These are phyloP conservation scores for Diutina siamensis DNA, from an alignment of 1,139 yeast species.

Conservation along the genomic window DNA sequence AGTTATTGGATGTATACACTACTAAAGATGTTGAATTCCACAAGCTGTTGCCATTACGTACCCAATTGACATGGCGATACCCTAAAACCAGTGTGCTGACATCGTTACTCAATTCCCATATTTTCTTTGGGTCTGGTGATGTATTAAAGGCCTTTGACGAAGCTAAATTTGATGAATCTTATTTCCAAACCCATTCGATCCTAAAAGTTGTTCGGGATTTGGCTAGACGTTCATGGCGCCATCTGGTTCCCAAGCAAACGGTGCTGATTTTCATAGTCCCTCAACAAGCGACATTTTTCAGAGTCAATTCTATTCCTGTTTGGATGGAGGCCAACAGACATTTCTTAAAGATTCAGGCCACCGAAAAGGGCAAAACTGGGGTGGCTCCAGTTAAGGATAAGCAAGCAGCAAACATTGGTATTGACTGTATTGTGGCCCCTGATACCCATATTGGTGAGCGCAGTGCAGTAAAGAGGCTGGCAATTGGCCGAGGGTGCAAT, in stretches of 20 bases:
- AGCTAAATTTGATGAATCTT: slow-evolving; percentile 24
- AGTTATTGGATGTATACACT: slow-evolving; percentile 61
- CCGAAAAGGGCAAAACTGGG: slow-evolving; percentile 5
- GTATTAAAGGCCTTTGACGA: slow-evolving; percentile 30
- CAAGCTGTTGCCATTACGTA: slow-evolving; percentile 64
- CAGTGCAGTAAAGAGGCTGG: slow-evolving; percentile 73
- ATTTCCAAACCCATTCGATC: slow-evolving; percentile 37
- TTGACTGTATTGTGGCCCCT: slow-evolving; percentile 68
- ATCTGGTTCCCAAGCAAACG: slow-evolving; percentile 44
- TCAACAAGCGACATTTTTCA: slow-evolving; percentile 51
- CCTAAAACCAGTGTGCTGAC: slow-evolving; percentile 72
- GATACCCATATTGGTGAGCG: slow-evolving; percentile 55
- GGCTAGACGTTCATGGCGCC: slow-evolving; percentile 89
- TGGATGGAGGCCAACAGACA: slow-evolving; percentile 87
- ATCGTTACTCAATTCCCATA: slow-evolving; percentile 61
- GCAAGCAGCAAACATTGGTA: slow-evolving; percentile 71
- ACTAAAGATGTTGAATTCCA: slow-evolving; percentile 53
- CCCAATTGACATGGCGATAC: slow-evolving; percentile 83
- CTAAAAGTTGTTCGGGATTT: slow-evolving; percentile 72
- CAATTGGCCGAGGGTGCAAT: slow-evolving; percentile 62
- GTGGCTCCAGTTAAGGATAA: slow-evolving; percentile 30
- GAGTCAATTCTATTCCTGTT: slow-evolving; percentile 69
- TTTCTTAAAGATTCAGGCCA: slow-evolving; percentile 44
- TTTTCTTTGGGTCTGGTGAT: slow-evolving; percentile 59
- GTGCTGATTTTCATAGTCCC: slow-evolving; percentile 60